phyloP scores from a whole-genome alignment of 768 basidiomycete genomes.

The Kwoniella sp. region DNA sequence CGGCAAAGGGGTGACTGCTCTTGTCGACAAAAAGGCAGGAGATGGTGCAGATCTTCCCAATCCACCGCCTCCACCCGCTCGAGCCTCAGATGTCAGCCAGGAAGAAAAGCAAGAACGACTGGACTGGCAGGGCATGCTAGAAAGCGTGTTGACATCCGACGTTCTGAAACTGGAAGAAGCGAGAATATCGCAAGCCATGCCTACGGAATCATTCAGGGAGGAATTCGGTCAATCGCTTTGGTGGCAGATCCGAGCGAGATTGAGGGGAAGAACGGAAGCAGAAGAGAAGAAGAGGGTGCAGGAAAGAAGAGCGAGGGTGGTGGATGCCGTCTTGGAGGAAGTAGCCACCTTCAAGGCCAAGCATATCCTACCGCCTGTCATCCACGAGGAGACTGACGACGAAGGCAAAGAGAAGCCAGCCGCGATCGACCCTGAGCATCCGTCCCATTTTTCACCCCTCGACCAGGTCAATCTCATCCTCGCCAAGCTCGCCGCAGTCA shows the following conservation, averaged over 20 bases:
- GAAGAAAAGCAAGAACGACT: constrained; percentile 63
- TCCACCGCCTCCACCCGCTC: constrained; percentile 4
- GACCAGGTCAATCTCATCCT: constrained; percentile 61
- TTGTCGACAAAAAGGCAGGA: neutral
- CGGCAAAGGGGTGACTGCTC: neutral
- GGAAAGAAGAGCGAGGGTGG: constrained; percentile 76
- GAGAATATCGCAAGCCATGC: constrained; percentile 80
- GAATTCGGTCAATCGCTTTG: constrained; percentile 63
- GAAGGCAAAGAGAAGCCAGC: constrained; percentile 21
- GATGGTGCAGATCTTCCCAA: constrained; percentile 1
- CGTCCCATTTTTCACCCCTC: constrained; percentile 49
- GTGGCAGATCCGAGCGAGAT: constrained; percentile 85
- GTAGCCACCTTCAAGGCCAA: constrained; percentile 72
- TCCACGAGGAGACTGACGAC: constrained; percentile 1
- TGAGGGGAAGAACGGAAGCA: constrained; percentile 74
- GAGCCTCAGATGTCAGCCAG: constrained; percentile 12
- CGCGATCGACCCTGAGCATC: constrained; percentile 53
- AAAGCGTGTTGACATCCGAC: constrained; percentile 89
- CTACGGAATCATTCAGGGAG: constrained; percentile 60
- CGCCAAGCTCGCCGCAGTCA: constrained; percentile 74
- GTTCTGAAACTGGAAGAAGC: constrained; percentile 94
- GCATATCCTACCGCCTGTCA: constrained; percentile 1
- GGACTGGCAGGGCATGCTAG: constrained; percentile 95
- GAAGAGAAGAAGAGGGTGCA: constrained; percentile 82
- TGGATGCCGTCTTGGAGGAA: constrained; percentile 82